These are phyloP conservation scores for Aegilops umbellulata DNA, from an alignment of 176 grass and related monocot species.

Conservation along the genomic window DNA sequence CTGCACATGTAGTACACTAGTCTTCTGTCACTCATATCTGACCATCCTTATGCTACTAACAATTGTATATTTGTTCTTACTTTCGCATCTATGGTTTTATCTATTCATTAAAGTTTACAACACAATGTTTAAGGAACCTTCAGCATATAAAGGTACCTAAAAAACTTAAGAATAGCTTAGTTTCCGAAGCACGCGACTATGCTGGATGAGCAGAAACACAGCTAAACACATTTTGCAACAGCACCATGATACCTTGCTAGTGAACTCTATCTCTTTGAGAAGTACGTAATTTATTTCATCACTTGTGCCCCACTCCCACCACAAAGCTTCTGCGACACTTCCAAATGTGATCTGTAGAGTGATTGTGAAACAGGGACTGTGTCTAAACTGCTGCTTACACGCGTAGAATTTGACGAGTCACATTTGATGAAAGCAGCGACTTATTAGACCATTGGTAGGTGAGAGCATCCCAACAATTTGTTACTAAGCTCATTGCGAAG, in stretches of 20 bases:
- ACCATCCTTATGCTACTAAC: neutral
- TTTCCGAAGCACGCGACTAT: neutral
- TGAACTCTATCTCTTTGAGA: neutral
- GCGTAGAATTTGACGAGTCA: neutral
- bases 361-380: neutral
- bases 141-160: neutral
- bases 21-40: neutral
- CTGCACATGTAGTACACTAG: neutral
- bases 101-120: neutral
- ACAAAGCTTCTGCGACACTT: neutral
- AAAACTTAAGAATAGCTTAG: conserved; percentile 2
- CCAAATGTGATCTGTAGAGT: neutral
- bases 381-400: neutral
- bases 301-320: neutral
- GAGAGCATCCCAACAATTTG: neutral
- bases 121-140: neutral
- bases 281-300: neutral
- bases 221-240: neutral
- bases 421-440: neutral
- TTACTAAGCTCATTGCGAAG: neutral
- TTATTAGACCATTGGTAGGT: neutral
- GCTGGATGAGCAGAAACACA: neutral
- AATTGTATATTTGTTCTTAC: neutral
- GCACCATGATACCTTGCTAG: neutral
- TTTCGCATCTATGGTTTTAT: neutral